phyloP scores from a whole-genome alignment of 345 rosid species.

The Moricandia arvensis region DNA sequence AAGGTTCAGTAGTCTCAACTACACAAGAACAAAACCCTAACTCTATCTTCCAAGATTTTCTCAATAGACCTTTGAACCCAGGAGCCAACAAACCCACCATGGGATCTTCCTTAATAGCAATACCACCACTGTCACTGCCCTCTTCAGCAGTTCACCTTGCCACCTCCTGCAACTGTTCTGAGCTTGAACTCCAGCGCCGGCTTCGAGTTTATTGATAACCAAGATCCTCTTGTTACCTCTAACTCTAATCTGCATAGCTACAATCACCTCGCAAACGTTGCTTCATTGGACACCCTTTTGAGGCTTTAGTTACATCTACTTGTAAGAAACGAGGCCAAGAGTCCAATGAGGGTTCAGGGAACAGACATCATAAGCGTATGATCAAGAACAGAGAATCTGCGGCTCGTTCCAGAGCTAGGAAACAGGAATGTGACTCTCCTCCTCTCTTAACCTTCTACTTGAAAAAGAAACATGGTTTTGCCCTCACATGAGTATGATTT shows the following conservation, averaged over 20 bases:
- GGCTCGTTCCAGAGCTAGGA: slow-evolving; percentile 82
- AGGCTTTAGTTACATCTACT: slow-evolving; percentile 39
- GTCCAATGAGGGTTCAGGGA: slow-evolving; percentile 40
- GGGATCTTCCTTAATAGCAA: slow-evolving; percentile 17
- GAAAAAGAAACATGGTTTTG: background rate
- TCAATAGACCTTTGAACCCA: slow-evolving; percentile 42
- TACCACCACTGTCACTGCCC: slow-evolving; percentile 21
- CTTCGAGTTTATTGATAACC: slow-evolving; percentile 50
- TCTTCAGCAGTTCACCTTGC: slow-evolving; percentile 32
- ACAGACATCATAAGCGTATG: slow-evolving; percentile 63
- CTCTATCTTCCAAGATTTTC: slow-evolving; percentile 68
- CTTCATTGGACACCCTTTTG: slow-evolving; percentile 40
- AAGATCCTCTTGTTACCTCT: slow-evolving; percentile 36
- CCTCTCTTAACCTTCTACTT: slow-evolving; percentile 11
- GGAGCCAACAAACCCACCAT: slow-evolving; percentile 37
- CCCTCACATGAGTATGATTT: slow-evolving; percentile 10
- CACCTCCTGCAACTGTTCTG: slow-evolving; percentile 51
- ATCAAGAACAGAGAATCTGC: slow-evolving; percentile 89
- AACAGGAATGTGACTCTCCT: slow-evolving; percentile 49
- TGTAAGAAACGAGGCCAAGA: slow-evolving; percentile 50
- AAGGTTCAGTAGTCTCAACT: slow-evolving; percentile 25
- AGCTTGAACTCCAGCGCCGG: slow-evolving; percentile 58
- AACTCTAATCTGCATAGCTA: slow-evolving; percentile 35
- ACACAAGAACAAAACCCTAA: slow-evolving; percentile 35
- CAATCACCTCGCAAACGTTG: slow-evolving; percentile 31